phyloP scores from a whole-genome alignment of 176 grass and related monocot species.

The Avena atlantica region DNA sequence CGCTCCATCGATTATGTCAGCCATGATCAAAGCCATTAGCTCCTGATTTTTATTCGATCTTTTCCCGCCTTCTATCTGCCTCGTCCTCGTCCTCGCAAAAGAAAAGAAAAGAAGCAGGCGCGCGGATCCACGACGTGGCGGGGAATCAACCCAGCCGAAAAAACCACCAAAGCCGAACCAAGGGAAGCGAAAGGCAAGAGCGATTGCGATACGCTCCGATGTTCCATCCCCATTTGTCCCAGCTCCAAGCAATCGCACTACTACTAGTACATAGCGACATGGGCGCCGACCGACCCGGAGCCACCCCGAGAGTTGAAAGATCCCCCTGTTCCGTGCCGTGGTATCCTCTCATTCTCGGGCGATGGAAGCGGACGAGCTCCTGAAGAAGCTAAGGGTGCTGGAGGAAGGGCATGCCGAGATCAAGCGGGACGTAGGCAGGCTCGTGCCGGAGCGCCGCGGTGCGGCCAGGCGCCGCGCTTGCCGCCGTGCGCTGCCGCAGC shows the following conservation, averaged over 20 bases:
- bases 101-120: not conserved
- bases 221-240: not conserved
- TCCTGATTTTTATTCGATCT: not conserved
- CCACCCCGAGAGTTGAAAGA: not conserved
- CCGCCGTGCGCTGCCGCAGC: slow-evolving; percentile 42
- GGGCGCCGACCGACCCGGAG: not conserved
- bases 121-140: not conserved
- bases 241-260: not conserved
- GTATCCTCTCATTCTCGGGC: not conserved
- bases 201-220: not conserved
- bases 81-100: not conserved
- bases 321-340: not conserved
- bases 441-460: not conserved
- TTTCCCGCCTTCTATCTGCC: not conserved
- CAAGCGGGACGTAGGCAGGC: not conserved
- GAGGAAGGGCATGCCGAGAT: slow-evolving; percentile 65
- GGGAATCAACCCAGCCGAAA: not conserved
- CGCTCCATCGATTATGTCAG: not conserved
- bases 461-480: slow-evolving; percentile 30
- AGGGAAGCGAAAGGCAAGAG: not conserved
- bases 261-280: not conserved
- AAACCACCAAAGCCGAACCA: not conserved
- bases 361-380: slow-evolving; percentile 60
- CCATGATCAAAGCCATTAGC: slow-evolving; percentile 20
- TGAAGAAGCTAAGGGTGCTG: slow-evolving; percentile 71